Evolutionary conservation across 2,329 filamentous ascomycete species (phyloP).

Genomic region (Alternaria sp.): DNA sequence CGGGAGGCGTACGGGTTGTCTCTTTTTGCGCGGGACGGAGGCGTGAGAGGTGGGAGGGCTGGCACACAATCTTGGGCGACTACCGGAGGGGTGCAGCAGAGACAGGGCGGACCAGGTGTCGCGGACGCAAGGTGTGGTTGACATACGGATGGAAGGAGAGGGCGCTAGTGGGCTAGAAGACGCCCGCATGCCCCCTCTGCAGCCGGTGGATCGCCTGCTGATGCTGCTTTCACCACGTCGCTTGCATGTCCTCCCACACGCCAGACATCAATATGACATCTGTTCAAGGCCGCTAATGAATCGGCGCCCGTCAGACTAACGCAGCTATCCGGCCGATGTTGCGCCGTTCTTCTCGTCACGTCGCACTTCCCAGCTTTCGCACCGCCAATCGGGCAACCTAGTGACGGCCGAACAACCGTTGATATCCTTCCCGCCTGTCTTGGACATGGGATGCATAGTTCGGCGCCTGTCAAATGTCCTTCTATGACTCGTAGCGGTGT

Average conservation of each 20-base stretch:
- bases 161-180: conserved; percentile 16
- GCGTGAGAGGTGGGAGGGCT: conserved; percentile 11
- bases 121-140: conserved; percentile 12
- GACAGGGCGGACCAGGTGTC: conserved; percentile 19
- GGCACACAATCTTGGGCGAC: conserved; percentile 14
- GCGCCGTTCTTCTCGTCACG: conserved; percentile 18
- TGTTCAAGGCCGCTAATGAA: conserved; percentile 2
- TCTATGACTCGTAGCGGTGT: neutral
- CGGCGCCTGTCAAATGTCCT: conserved; percentile 15
- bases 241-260: conserved; percentile 2
- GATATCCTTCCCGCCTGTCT: conserved; percentile 1
- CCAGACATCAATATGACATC: conserved; percentile 9
- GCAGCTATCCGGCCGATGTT: conserved; percentile 16
- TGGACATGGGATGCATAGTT: neutral
- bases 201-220: conserved; percentile 12
- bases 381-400: conserved; percentile 2
- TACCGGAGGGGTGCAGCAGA: conserved; percentile 14
- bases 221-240: conserved; percentile 8
- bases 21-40: conserved; percentile 3
- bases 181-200: conserved; percentile 5
- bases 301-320: conserved; percentile 4
- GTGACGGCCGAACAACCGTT: conserved; percentile 2
- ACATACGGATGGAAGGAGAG: conserved; percentile 6
- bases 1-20: conserved; percentile 26
- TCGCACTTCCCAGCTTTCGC: conserved; percentile 5